Conservation (phyloP, 306 rosid species). For the Citrullus colocynthis region DNA sequence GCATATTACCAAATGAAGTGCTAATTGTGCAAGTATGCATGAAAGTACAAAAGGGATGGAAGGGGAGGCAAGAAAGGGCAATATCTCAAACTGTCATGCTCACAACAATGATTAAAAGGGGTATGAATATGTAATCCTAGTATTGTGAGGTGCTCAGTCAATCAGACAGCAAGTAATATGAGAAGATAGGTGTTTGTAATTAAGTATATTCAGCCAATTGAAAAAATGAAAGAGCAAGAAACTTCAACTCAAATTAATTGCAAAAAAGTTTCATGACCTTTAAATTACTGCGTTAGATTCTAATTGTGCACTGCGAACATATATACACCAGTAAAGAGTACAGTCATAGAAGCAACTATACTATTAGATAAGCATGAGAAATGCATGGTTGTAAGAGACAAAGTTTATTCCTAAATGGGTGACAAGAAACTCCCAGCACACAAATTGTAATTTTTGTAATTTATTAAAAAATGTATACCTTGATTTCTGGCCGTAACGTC, state of each 20-base stretch:
- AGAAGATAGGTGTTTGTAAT: not conserved
- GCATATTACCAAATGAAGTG: not conserved
- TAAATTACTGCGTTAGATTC: not conserved
- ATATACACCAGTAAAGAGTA: not conserved
- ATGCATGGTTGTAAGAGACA: not conserved
- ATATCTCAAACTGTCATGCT: not conserved
- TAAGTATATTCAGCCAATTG: not conserved
- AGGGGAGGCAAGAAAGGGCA: not conserved
- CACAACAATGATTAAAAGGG: not conserved
- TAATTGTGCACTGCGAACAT: not conserved
- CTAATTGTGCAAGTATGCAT: not conserved
- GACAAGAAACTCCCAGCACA: not conserved
- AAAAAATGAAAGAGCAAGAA: not conserved
- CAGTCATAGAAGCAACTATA: not conserved
- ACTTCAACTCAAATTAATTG: not conserved
- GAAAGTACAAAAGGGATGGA: not conserved
- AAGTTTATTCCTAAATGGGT: not conserved
- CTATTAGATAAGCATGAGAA: not conserved
- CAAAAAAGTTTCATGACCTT: not conserved
- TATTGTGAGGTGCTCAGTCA: not conserved
- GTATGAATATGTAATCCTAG: not conserved
- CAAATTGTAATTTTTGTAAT: not conserved
- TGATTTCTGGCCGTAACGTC: constrained; percentile 19
- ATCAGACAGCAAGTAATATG: not conserved
- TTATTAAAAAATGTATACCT: constrained; percentile 24